Evolutionary conservation across 768 basidiomycete genomes (phyloP).

Genomic region (Lactarius trivialis): DNA sequence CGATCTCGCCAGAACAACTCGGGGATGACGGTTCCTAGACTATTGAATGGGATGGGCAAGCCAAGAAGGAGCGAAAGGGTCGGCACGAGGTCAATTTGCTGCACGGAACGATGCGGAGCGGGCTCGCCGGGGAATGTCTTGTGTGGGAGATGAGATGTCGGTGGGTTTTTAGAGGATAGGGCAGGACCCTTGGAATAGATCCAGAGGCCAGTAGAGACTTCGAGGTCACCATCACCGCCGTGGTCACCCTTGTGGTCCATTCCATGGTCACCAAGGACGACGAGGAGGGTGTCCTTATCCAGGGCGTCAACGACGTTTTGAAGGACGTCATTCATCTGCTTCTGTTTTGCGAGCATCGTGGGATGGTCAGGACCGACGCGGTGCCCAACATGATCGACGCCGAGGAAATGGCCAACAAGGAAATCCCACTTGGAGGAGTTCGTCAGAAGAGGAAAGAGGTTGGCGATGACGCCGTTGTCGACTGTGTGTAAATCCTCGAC

Average conservation of each 20-base stretch:
- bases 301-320: slow-evolving; percentile 61
- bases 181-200: slow-evolving; percentile 75
- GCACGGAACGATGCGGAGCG: slow-evolving; percentile 54
- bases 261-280: slow-evolving; percentile 93
- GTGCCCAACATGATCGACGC: slow-evolving; percentile 96
- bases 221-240: slow-evolving; percentile 82
- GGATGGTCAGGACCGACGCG: slow-evolving; percentile 86
- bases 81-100: slow-evolving; percentile 92
- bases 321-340: slow-evolving; percentile 83
- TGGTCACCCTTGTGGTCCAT: slow-evolving; percentile 96
- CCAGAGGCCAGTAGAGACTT: slow-evolving; percentile 86
- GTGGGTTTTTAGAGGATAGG: slow-evolving; percentile 33
- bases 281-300: slow-evolving; percentile 83
- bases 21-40: slow-evolving; percentile 86
- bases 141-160: slow-evolving; percentile 44
- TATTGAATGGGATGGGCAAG: slow-evolving; percentile 92
- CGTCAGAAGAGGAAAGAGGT: slow-evolving; percentile 75
- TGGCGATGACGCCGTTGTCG: slow-evolving; percentile 79
- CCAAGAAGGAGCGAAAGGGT: slow-evolving; percentile 86
- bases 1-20: slow-evolving; percentile 71
- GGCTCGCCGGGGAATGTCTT: slow-evolving; percentile 55
- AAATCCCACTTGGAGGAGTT: slow-evolving; percentile 64
- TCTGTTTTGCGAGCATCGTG: slow-evolving; percentile 77
- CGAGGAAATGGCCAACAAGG: slow-evolving; percentile 87
- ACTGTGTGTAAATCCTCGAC: slow-evolving; percentile 97